A percentile compares a stretch with the other conserved stretches of the same genome.
phyloP scores from a whole-genome alignment of 176 grass and related monocot genomes.

The Rhynchospora pubera region DNA sequence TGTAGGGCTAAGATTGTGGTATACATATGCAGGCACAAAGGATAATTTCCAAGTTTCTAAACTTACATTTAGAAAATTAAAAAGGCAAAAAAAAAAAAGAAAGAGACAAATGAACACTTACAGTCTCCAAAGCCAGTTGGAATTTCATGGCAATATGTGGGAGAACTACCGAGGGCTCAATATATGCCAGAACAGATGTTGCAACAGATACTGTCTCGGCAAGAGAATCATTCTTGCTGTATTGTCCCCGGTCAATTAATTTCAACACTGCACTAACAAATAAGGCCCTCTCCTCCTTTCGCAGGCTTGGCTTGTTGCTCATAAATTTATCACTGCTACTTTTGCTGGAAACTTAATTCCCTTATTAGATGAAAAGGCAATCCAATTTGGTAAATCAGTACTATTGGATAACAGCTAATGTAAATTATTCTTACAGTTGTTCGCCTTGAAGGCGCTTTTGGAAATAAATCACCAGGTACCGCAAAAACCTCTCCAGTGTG shows the following conservation, averaged over 20 bases:
- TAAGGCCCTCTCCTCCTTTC: slow-evolving; percentile 56
- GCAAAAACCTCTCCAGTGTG: slow-evolving; percentile 72
- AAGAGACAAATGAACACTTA: slow-evolving; percentile 40
- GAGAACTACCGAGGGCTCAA: slow-evolving; percentile 82
- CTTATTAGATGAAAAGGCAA: slow-evolving; percentile 12
- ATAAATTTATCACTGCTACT: background rate
- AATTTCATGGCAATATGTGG: slow-evolving; percentile 78
- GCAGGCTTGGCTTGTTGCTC: slow-evolving; percentile 34
- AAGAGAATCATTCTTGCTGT: slow-evolving; percentile 92
- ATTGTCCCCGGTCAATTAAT: slow-evolving; percentile 91
- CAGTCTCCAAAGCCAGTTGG: slow-evolving; percentile 85
- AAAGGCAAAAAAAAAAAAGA: slow-evolving; percentile 18
- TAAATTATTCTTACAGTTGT: slow-evolving; percentile 68
- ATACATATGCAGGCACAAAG: background rate
- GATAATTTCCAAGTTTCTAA: background rate
- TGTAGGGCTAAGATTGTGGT: background rate
- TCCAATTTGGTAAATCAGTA: slow-evolving; percentile 21
- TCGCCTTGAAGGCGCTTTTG: slow-evolving; percentile 74
- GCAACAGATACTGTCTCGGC: slow-evolving; percentile 79
- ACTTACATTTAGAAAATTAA: slow-evolving; percentile 5
- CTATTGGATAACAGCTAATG: background rate
- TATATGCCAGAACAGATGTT: slow-evolving; percentile 83
- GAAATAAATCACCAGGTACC: slow-evolving; percentile 70
- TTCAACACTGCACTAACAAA: slow-evolving; percentile 76
- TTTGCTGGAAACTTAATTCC: background rate